Percentiles rank a stretch among this genome's conserved stretches.
phyloP scores from a whole-genome alignment of 2,329 filamentous ascomycete genomes.

The Paecilomyces formosus region DNA sequence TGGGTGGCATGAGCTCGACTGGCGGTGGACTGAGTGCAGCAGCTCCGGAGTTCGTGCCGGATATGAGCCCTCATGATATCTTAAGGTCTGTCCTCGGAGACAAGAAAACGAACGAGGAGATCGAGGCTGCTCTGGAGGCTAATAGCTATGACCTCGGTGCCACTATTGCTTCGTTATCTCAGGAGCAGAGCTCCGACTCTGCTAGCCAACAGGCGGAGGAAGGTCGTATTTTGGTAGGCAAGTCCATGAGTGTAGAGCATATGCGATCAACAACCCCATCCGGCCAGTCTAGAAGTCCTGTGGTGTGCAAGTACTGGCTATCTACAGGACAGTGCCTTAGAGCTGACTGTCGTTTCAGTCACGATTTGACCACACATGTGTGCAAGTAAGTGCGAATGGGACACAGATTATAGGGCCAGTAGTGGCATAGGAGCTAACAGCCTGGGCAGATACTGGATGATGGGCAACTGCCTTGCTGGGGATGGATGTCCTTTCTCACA shows the following conservation, averaged over 20 bases:
- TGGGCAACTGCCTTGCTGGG: slow-evolving; percentile 89
- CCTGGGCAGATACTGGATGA: slow-evolving; percentile 69
- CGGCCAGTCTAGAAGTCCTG: slow-evolving; percentile 69
- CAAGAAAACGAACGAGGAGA: slow-evolving; percentile 84
- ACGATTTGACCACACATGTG: slow-evolving; percentile 89
- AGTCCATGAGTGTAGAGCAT: slow-evolving; percentile 71
- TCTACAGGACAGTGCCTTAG: slow-evolving; percentile 92
- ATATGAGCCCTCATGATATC: slow-evolving; percentile 99
- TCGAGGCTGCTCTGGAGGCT: slow-evolving; percentile 78
- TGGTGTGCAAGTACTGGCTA: slow-evolving; percentile 96
- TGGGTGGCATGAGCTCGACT: slow-evolving; percentile 63
- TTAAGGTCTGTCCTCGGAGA: slow-evolving; percentile 88
- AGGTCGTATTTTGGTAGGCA: slow-evolving; percentile 69
- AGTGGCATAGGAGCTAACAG: slow-evolving; percentile 1
- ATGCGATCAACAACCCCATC: slow-evolving; percentile 69
- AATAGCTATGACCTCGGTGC: slow-evolving; percentile 92
- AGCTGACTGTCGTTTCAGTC: slow-evolving; percentile 93
- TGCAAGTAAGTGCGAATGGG: slow-evolving; percentile 72
- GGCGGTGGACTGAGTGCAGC: slow-evolving; percentile 61
- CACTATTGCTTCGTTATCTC: slow-evolving; percentile 84
- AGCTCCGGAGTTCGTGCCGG: slow-evolving; percentile 73
- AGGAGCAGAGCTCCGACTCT: slow-evolving; percentile 52
- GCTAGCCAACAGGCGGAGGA: slow-evolving; percentile 50
- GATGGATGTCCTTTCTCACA: slow-evolving; percentile 96
- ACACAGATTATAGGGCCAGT: neutral